These are phyloP conservation scores for Haplosporangium sp. DNA, from an alignment of 371 early-diverging fungal genomes.

Conservation along the genomic window DNA sequence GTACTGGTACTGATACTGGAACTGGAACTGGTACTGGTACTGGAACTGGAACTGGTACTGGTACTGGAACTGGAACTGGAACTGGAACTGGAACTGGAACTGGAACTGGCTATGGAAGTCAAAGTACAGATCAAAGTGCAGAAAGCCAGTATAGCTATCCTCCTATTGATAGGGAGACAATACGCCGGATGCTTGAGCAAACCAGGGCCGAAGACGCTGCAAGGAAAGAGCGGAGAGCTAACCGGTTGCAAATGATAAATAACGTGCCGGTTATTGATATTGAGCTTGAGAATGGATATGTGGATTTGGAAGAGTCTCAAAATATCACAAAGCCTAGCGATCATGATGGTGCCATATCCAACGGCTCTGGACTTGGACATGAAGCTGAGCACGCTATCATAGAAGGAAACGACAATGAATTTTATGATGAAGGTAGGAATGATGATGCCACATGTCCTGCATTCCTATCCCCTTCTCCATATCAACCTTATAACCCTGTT, in stretches of 20 bases:
- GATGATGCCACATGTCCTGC: background rate
- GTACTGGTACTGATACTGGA: conserved; percentile 5
- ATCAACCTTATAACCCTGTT: background rate
- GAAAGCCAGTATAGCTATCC: conserved; percentile 9
- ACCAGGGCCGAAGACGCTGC: conserved; percentile 16
- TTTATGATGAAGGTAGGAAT: background rate
- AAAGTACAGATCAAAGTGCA: background rate
- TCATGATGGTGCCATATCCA: background rate
- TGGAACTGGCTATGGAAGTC: conserved; percentile 10
- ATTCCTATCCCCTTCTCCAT: background rate
- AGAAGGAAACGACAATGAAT: background rate
- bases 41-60: background rate
- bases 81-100: conserved; percentile 4
- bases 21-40: conserved; percentile 15
- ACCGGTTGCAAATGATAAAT: background rate
- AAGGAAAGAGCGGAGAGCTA: conserved; percentile 14
- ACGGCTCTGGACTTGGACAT: conserved; percentile 34
- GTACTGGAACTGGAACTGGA: background rate
- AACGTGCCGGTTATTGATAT: conserved; percentile 8
- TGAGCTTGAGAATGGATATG: conserved; percentile 1
- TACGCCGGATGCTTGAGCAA: conserved; percentile 37
- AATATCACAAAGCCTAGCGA: conserved; percentile 1
- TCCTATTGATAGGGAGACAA: conserved; percentile 29
- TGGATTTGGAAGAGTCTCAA: conserved; percentile 8
- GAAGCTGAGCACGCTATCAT: conserved; percentile 4